phyloP scores from a whole-genome alignment of 768 basidiomycete species.

The Trametes villosa region DNA sequence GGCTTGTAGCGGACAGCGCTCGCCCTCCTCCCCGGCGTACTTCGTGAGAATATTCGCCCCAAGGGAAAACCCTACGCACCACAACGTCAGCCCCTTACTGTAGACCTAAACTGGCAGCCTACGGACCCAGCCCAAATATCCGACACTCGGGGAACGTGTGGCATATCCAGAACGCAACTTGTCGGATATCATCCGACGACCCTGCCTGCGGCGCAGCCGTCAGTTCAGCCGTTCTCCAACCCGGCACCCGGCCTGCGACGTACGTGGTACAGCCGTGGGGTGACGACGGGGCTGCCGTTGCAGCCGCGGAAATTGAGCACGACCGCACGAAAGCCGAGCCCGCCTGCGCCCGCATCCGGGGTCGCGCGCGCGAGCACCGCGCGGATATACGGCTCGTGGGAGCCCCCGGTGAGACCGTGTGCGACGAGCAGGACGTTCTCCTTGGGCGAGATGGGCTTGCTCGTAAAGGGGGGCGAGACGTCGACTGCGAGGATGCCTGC shows the following conservation, averaged over 20 bases:
- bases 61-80: constrained; percentile 28
- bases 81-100: neutral
- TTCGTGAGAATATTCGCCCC: constrained; percentile 30
- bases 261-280: constrained; percentile 31
- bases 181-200: constrained; percentile 29
- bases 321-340: constrained; percentile 27
- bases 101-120: neutral
- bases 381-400: constrained; percentile 31
- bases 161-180: constrained; percentile 25
- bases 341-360: constrained; percentile 6
- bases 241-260: neutral
- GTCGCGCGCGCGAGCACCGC: constrained; percentile 22
- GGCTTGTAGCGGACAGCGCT: constrained; percentile 25
- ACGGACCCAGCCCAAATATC: constrained; percentile 29
- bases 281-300: constrained; percentile 27
- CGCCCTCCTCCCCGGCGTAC: constrained; percentile 32
- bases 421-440: constrained; percentile 28
- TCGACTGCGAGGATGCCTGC: constrained; percentile 30
- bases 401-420: constrained; percentile 34
- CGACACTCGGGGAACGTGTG: constrained; percentile 25
- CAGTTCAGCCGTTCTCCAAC: neutral
- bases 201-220: constrained; percentile 22
- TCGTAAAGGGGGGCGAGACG: constrained; percentile 25
- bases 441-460: constrained; percentile 5
- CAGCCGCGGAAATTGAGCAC: constrained; percentile 33